A percentile compares a stretch with the other conserved stretches of the same genome.
These are phyloP conservation scores for Eremochloa ophiuroides DNA, from an alignment of 176 grass and related monocot species.

Conservation along the genomic window DNA sequence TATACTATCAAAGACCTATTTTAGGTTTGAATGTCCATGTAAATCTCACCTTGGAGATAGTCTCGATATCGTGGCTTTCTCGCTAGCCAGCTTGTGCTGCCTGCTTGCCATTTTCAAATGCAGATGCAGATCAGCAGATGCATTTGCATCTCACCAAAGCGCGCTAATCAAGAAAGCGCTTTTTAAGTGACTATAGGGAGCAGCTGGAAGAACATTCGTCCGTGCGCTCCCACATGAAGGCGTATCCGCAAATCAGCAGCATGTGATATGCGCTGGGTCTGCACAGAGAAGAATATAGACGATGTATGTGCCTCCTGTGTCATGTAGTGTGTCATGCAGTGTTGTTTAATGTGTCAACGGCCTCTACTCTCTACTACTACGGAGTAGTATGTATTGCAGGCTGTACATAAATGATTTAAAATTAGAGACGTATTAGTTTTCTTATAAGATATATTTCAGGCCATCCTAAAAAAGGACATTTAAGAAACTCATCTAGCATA, in stretches of 20 bases:
- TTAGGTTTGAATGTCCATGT: too few relatives aligned
- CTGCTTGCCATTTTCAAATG: background rate
- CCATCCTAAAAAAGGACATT: background rate
- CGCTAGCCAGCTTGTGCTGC: background rate
- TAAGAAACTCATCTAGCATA: background rate
- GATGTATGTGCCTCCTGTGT: background rate
- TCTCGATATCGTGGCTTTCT: too few relatives aligned
- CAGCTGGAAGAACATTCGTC: conserved; percentile 13
- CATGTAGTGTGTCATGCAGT: too few relatives aligned
- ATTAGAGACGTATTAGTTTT: background rate
- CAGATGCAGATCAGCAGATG: too few relatives aligned
- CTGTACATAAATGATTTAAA: background rate
- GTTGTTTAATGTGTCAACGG: background rate
- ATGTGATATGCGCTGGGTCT: conserved; percentile 32
- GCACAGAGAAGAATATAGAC: conserved; percentile 8
- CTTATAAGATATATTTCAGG: background rate
- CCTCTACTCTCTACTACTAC: background rate
- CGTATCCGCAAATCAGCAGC: conserved; percentile 16
- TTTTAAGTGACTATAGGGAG: background rate
- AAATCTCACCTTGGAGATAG: too few relatives aligned
- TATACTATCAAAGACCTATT: too few relatives aligned
- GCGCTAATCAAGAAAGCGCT: background rate
- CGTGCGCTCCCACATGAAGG: background rate
- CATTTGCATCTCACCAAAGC: too few relatives aligned
- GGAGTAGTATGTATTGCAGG: too few relatives aligned